Evolutionary conservation across 2,329 filamentous ascomycete species (phyloP), one percentile per base, ranked within the genome.

Genomic region (Hymenoscyphus infarciens): DNA sequence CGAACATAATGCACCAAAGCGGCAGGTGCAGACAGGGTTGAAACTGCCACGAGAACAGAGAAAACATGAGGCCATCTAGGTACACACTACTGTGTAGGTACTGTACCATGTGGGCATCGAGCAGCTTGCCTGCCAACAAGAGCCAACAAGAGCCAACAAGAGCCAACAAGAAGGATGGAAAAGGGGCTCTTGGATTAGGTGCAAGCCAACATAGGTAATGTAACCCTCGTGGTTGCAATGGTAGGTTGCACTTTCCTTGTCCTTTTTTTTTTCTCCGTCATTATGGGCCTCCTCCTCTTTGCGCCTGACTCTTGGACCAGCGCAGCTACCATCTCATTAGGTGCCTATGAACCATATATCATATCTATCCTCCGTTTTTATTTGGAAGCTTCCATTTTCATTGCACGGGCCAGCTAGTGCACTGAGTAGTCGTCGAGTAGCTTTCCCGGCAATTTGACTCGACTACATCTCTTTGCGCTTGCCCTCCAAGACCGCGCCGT

Each of bases 261-360:
- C 42, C 25, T 8, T 22, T 22, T 22, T 22, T 19, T 49, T 19
- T 25, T 25, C 42, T 22, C 42, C 19, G 7, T 49, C 19, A 19
- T 49, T 45, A 49, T 49, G 19, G 42, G 25, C n/a, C n/a, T 49
- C n/a, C 11, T 25, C 42, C 42, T 49, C 42, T 49, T 49, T 19
- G 42, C 42, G 42, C 42, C 42, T 22, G 19, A 49, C 42, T 49
- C 42, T 49, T 49, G n/a, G 42, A 49, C 42, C 42, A 22, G n/a
- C 42, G 42, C 42, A 49, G 42, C 42, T 49, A 49, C 42, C 42
- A 49, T 22, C 42, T 49, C 4, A 49, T 49, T 22, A 49, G 42
- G 42, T 49, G 19, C n/a, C 42, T 19, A 49, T 49, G 42, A 49
- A 22, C 42, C 42, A 49, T 49, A 49, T 49, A 49, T 49, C 42